Base-by-base conservation (phyloP, 768 basidiomycete species). In the Clavulina sp. region DNA sequence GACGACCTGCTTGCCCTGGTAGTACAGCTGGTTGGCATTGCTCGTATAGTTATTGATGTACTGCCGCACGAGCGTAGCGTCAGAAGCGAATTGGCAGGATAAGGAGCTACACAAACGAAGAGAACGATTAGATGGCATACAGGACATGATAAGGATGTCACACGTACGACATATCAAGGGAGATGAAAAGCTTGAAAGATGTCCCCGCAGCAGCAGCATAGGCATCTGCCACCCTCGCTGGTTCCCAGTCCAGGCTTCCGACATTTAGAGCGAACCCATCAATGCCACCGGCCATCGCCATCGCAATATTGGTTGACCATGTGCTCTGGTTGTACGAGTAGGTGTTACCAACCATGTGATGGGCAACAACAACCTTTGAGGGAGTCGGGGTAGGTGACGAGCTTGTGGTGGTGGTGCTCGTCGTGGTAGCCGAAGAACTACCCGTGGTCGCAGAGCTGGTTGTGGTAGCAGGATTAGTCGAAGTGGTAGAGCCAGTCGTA, bases 11-110 rank as follows among this genome's bases (percentile, higher is more conserved):
- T 73, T 74, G 6, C 66, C 67, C 36, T 65, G 73, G 46, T 74
- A 63, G 52, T 75, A 69, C 57, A 81, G 63, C 56, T 84, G 78
- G 56, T 76, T 80, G 0, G 79, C 71, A 59, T 80, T 76, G 19
- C 64, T 60, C 0, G 71, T 62, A 56, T 78, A 77, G 31, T 67
- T 68, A 9, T 66, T 66, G 57, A 84, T 73, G 52, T 78, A 73
- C 47, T 66, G 63, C 48, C 77, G 72, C n/a, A 83, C 66, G 9
- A 61, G 59, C 30, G 66, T 64, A 3, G 73, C 80, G 50, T 82
- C 72, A 16, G 57, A 59, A 21, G 69, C 56, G 16, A 69, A 68
- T 5, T 59, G 60, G 56, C 81, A 80, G 4, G 78, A 72, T 44
- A 80, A 62, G 3, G 73, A 73, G 3, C 59, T 56, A 34, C 13